Percentiles rank a stretch among this genome's conserved stretches.
These are phyloP conservation scores for Neurospora sp. DNA, from an alignment of 495 filamentous ascomycete genomes.

Conservation along the genomic window DNA sequence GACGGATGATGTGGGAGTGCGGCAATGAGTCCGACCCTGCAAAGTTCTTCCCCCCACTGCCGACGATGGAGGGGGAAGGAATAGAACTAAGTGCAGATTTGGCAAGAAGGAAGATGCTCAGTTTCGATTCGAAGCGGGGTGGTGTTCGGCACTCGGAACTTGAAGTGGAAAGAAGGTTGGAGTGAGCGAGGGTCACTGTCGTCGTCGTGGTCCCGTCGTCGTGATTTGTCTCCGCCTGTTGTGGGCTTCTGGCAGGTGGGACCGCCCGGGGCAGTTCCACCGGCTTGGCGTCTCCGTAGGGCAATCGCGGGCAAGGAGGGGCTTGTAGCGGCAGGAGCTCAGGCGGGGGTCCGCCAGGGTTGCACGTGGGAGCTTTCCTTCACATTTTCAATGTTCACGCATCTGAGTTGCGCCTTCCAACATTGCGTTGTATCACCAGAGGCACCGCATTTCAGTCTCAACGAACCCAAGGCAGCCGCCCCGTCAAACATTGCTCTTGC, in stretches of 20 bases:
- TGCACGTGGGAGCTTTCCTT: not conserved
- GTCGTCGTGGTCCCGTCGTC: not conserved
- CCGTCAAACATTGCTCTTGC: not conserved
- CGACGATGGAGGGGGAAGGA: not conserved
- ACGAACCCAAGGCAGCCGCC: not conserved
- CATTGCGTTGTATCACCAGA: not conserved
- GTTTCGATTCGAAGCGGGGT: not conserved
- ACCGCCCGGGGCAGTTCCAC: not conserved
- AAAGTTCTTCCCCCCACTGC: not conserved
- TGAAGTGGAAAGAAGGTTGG: not conserved
- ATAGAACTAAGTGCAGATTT: not conserved
- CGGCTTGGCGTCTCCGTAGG: not conserved
- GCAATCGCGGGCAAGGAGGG: not conserved
- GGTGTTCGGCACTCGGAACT: not conserved
- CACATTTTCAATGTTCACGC: not conserved
- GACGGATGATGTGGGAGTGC: not conserved
- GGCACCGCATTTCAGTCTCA: not conserved
- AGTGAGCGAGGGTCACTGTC: not conserved
- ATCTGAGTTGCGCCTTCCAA: not conserved
- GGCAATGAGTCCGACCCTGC: not conserved
- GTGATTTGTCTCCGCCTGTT: not conserved
- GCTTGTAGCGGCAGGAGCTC: not conserved
- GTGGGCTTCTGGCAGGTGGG: not conserved
- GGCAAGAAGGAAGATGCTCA: not conserved
- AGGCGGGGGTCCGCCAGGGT: not conserved